Evolutionary conservation across 2,329 filamentous ascomycete species (phyloP).

Genomic region (Neonectria sp.): DNA sequence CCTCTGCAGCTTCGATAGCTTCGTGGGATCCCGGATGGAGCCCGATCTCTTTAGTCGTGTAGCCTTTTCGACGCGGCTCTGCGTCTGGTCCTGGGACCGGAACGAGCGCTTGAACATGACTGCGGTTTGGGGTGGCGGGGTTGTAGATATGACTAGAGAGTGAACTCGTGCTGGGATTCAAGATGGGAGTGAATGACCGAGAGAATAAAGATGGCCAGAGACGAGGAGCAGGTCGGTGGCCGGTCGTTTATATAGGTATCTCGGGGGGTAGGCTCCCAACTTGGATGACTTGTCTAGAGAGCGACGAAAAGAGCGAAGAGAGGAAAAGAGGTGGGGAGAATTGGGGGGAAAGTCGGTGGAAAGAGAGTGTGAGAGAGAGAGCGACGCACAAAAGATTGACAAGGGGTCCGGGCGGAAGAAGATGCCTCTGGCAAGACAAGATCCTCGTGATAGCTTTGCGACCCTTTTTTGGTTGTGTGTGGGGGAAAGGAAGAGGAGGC

Average conservation of each 20-base stretch:
- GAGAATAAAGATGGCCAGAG: constrained; percentile 21
- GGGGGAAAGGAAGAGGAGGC: constrained; percentile 63
- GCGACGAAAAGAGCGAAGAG: constrained; percentile 68
- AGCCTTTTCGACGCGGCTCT: constrained; percentile 85
- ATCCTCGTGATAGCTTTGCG: constrained; percentile 70
- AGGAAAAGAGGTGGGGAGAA: constrained; percentile 45
- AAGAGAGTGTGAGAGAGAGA: constrained; percentile 49
- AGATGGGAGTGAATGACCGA: constrained; percentile 35
- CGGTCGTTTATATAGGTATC: constrained; percentile 25
- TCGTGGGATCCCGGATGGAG: constrained; percentile 78
- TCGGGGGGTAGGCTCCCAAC: constrained; percentile 35
- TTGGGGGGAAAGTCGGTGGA: constrained; percentile 43
- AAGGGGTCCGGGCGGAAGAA: constrained; percentile 71
- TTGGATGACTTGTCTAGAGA: constrained; percentile 59
- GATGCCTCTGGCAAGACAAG: constrained; percentile 64
- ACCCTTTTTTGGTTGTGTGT: constrained; percentile 70
- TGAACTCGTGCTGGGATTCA: constrained; percentile 45
- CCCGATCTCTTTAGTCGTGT: constrained; percentile 80
- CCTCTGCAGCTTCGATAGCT: constrained; percentile 88
- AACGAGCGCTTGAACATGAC: constrained; percentile 95
- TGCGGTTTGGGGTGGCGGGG: constrained; percentile 51
- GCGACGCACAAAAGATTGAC: constrained; percentile 60
- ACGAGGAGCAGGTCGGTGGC: constrained; percentile 17
- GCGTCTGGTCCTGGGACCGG: constrained; percentile 76
- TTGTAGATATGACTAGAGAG: constrained; percentile 43